Percentiles rank a stretch among this genome's conserved stretches.
phyloP scores from a whole-genome alignment of 805 yeast species.

The Clavispora asparagi region DNA sequence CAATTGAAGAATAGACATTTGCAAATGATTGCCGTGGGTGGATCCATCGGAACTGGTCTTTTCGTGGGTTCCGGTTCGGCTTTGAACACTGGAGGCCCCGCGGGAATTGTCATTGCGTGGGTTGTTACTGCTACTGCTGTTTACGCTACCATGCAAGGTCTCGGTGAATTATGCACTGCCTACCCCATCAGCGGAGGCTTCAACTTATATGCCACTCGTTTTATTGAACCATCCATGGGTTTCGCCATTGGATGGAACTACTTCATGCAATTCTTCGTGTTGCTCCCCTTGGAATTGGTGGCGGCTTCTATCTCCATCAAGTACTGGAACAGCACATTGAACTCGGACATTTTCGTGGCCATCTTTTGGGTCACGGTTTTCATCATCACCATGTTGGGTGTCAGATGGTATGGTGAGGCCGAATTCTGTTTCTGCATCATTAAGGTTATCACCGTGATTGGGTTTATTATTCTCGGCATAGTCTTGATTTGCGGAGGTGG shows the following conservation, averaged over 20 bases:
- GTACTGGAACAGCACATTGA: constrained; percentile 47
- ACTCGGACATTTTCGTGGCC: constrained; percentile 55
- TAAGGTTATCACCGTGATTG: constrained; percentile 58
- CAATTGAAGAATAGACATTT: constrained; percentile 54
- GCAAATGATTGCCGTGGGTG: constrained; percentile 80
- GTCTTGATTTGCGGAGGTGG: constrained; percentile 49
- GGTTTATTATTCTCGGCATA: constrained; percentile 53
- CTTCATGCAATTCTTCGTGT: constrained; percentile 47
- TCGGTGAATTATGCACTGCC: constrained; percentile 47
- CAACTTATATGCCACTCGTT: constrained; percentile 57
- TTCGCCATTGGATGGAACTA: constrained; percentile 74
- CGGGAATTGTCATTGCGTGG: constrained; percentile 40
- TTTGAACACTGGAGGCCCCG: constrained; percentile 68
- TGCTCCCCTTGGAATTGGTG: constrained; percentile 61
- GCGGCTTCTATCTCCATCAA: constrained; percentile 55
- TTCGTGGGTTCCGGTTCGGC: constrained; percentile 70
- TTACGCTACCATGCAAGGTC: constrained; percentile 34
- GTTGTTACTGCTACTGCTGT: constrained; percentile 31
- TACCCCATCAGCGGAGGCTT: constrained; percentile 45
- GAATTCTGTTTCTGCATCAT: constrained; percentile 62
- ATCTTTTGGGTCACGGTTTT: constrained; percentile 50
- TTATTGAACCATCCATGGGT: constrained; percentile 65
- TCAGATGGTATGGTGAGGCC: constrained; percentile 42
- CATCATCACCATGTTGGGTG: constrained; percentile 14
- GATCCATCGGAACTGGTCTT: constrained; percentile 79